A percentile compares a stretch with the other conserved stretches of the same genome.
These are phyloP conservation scores for Talaromyces sp. DNA, from an alignment of 2,329 filamentous ascomycete genomes.

Conservation along the genomic window DNA sequence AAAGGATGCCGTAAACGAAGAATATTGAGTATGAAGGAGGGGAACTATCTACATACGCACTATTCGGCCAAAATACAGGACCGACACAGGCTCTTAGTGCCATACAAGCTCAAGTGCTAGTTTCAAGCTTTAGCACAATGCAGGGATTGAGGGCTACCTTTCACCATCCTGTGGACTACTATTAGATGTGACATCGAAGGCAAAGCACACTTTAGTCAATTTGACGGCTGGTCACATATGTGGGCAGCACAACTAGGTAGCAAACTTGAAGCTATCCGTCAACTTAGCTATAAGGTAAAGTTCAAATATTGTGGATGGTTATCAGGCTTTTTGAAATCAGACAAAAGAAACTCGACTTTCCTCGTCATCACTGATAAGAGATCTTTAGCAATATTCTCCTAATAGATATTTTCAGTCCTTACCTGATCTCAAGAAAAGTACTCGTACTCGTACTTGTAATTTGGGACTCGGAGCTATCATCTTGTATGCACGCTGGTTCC, in stretches of 20 bases:
- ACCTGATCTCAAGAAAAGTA: slow-evolving; percentile 2
- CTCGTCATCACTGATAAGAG: not conserved
- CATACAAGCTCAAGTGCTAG: not conserved
- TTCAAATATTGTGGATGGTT: not conserved
- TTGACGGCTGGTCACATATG: not conserved
- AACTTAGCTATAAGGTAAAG: not conserved
- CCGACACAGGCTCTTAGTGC: not conserved
- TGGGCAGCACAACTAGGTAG: not conserved
- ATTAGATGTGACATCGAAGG: not conserved
- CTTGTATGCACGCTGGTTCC: slow-evolving; percentile 1
- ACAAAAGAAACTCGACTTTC: not conserved
- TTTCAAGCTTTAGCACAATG: not conserved
- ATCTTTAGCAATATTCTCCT: not conserved
- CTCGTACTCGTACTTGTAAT: slow-evolving; percentile 1
- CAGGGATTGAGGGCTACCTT: not conserved
- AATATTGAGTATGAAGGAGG: too few relatives aligned
- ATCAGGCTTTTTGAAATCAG: not conserved
- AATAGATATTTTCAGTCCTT: slow-evolving; percentile 1
- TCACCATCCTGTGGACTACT: not conserved
- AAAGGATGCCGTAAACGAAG: too few relatives aligned
- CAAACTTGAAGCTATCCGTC: not conserved
- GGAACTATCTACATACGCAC: too few relatives aligned
- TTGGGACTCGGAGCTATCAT: slow-evolving; percentile 3
- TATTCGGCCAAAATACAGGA: too few relatives aligned
- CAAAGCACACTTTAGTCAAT: not conserved